Evolutionary conservation across 176 grass and related monocot species (phyloP), one percentile per base, ranked within the genome.

Genomic region (Hordeum marinum): DNA sequence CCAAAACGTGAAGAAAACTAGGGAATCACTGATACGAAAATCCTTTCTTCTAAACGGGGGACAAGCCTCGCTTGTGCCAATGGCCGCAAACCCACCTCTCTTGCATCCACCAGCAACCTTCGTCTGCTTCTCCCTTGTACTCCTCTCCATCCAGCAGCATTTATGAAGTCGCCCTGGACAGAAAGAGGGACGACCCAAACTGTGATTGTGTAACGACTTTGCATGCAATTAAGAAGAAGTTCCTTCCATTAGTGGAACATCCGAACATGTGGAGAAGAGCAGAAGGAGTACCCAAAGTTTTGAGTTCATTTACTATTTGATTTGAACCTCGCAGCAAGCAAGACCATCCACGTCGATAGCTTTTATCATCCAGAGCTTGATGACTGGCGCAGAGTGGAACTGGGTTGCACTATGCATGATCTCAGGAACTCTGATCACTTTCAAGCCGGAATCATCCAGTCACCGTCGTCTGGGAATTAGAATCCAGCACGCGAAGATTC

Each of bases 251-350:
- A 79, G 18, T 83, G 20, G 37, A 81, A 76, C 87, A 72, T 34
- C 32, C 72, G 26, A 72, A 34, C 32, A 34, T 34, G 32, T 34
- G 78, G 55, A 60, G 72, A 31, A 75, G 34, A 46, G 9, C 45
- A 29, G 27, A 70, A 58, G 32, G 59, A 67, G 46, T 29, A 15
- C 25, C 55, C 68, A 43, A 55, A 13, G 42, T 31, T 50, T 59
- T 29, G 11, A 60, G 37, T 14, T 83, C 43, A 8, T 14, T 61
- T 7, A 21, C 0, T 68, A 41, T 29, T 90, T 77, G 76, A 41
- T 76, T 58, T 36, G 82, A 55, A 85, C 78, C 32, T 77, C 54
- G 18, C 40, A 40, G 21, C 64, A 86, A 86, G 52, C 41, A 78
- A 65, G 12, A 8, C 29, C 5, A 39, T 23, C 80, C 40, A 32